Percentiles rank a stretch among this genome's conserved stretches.
Evolutionary conservation across 31 red algal species (phyloP).

Genomic region (Bonnemaisonia californica): DNA sequence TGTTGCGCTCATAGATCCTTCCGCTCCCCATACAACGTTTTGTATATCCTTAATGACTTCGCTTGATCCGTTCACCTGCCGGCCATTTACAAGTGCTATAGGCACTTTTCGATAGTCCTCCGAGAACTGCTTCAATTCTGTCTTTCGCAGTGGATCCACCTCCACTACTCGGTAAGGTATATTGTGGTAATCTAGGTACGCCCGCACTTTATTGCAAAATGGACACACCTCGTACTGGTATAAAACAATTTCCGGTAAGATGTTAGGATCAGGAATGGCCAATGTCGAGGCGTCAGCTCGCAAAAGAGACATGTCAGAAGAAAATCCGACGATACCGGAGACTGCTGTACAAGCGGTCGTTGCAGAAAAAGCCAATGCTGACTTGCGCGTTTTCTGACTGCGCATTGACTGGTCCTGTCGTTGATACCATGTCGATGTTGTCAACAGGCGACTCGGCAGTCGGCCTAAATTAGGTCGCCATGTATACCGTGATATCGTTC

Average conservation of each 20-base stretch:
- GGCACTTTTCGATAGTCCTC: conserved; percentile 93
- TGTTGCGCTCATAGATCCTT: neutral
- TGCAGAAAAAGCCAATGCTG: too few species aligned
- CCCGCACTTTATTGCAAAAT: conserved; percentile 94
- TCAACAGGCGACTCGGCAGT: too few species aligned
- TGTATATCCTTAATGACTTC: conserved; percentile 69
- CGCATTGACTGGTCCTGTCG: conserved; percentile 8
- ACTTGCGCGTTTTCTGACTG: too few species aligned
- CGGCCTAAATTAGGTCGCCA: too few species aligned
- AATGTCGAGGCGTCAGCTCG: too few species aligned
- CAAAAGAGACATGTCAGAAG: too few species aligned
- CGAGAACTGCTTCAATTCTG: conserved; percentile 69
- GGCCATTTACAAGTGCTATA: conserved; percentile 83
- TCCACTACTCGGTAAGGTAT: conserved; percentile 89
- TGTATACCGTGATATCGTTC: too few species aligned
- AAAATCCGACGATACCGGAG: too few species aligned
- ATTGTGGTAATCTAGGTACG: conserved; percentile 88
- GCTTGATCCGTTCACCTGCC: conserved; percentile 91
- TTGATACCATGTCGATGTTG: too few species aligned
- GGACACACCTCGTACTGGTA: conserved; percentile 94
- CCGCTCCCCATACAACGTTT: conserved; percentile 6
- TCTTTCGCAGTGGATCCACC: conserved; percentile 94
- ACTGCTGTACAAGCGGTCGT: too few species aligned
- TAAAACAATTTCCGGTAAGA: conserved; percentile 78
- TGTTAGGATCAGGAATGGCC: too few species aligned